Evolutionary conservation across 2,329 filamentous ascomycete species (phyloP), one percentile per base, ranked within the genome.

Genomic region (Epichloe scottii): DNA sequence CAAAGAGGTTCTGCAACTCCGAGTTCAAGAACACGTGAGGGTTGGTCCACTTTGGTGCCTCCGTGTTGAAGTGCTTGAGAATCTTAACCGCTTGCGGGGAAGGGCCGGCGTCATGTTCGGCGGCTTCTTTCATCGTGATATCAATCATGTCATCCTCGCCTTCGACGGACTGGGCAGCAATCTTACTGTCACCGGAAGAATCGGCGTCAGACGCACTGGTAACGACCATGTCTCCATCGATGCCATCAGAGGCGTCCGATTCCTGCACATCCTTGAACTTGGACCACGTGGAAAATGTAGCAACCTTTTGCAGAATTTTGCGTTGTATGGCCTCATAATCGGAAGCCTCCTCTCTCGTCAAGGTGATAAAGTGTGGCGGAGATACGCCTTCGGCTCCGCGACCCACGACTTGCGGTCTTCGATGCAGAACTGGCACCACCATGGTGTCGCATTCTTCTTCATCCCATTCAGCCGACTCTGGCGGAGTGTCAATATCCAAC

Each of bases 121-220:
- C n/a, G 5, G 71, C 70, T 58, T 89, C 84, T 49, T 81, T 82
- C 84, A 96, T 90, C 0, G 86, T 87, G 15, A 98, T 83, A 62
- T 96, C 87, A 5, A 97, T 87, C 60, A 96, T 81, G 54, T 88
- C 88, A 54, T 96, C 90, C 64, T 96, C 91, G 10, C 89, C 87
- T 63, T 90, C 84, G 2, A 95, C 78, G 3, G 90, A 95, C 30
- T 81, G 78, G 43, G 88, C 84, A 52, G 84, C 79, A 45, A 95
- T 76, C 61, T 85, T 85, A 21, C 78, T 74, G 56, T 86, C 85
- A 10, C 77, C 79, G 4, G 82, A 82, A 4, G 81, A 84, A 55
- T 86, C 80, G 3, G 77, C 79, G 55, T 82, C 78, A 0, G 79
- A 82, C 19, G 72, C 74, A 15, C 73, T 83, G 51, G 83, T 80